Conservation (phyloP, 2,329 filamentous ascomycete genomes). For the Penicillium paneum region DNA sequence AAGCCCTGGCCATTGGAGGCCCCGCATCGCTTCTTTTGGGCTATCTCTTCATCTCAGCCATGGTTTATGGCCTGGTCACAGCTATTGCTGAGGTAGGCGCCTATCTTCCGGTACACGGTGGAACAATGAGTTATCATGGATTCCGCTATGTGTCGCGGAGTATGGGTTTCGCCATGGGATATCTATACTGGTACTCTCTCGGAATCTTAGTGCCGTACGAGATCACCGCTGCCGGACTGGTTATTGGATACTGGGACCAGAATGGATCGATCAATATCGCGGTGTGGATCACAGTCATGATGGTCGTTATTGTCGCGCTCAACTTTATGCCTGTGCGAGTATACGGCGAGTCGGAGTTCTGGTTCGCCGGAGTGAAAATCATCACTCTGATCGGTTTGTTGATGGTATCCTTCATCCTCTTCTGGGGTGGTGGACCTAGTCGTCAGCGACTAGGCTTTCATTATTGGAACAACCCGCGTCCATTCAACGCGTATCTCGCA, state of each 20-base stretch:
- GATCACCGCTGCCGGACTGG: constrained; percentile 63
- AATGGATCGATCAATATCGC: constrained; percentile 40
- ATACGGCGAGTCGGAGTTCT: constrained; percentile 56
- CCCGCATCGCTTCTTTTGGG: constrained; percentile 53
- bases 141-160: constrained; percentile 44
- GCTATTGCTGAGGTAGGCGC: constrained; percentile 43
- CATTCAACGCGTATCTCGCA: constrained; percentile 50
- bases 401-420: constrained; percentile 53
- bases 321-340: constrained; percentile 50
- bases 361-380: constrained; percentile 53
- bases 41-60: constrained; percentile 49
- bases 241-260: constrained; percentile 61
- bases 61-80: constrained; percentile 50
- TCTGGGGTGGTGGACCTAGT: constrained; percentile 55
- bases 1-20: constrained; percentile 51
- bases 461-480: constrained; percentile 50
- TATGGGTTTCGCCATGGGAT: constrained; percentile 44
- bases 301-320: constrained; percentile 55
- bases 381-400: constrained; percentile 52
- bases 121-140: constrained; percentile 45
- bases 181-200: constrained; percentile 49
- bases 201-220: constrained; percentile 54
- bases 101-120: constrained; percentile 45
- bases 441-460: constrained; percentile 51
- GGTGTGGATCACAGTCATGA: constrained; percentile 55